phyloP scores from a whole-genome alignment of 257 asterid genomes.

The Buddleja alternifolia region DNA sequence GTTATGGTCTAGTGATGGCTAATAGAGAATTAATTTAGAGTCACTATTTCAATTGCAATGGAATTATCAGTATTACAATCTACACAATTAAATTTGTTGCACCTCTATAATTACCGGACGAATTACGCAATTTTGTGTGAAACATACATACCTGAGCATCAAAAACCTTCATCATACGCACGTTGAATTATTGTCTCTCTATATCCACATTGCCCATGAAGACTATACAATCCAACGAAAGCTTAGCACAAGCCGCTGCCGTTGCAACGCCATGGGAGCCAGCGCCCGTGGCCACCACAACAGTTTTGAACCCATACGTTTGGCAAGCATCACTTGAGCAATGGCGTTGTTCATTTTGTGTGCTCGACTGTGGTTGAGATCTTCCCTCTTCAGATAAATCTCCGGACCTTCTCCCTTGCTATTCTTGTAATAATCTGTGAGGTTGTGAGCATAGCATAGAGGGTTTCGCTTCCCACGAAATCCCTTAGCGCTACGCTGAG shows the following conservation, averaged over 20 bases:
- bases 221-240: conserved; percentile 41
- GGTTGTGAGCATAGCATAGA: conserved; percentile 62
- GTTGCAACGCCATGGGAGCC: conserved; percentile 81
- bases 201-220: conserved; percentile 46
- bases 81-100: too few relatives aligned
- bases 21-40: too few relatives aligned
- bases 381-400: conserved; percentile 80
- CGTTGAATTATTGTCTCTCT: conserved; percentile 48
- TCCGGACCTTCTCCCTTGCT: conserved; percentile 58
- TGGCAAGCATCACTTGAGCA: conserved; percentile 60
- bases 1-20: too few relatives aligned
- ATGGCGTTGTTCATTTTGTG: conserved; percentile 64
- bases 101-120: too few relatives aligned
- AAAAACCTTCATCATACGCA: conserved; percentile 44
- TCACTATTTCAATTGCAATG: too few relatives aligned
- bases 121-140: too few relatives aligned
- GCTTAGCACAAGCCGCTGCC: conserved; percentile 58
- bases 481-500: conserved; percentile 57
- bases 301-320: conserved; percentile 41
- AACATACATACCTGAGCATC: conserved; percentile 47
- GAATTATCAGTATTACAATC: too few relatives aligned
- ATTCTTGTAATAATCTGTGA: conserved; percentile 61
- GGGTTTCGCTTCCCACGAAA: conserved; percentile 90
- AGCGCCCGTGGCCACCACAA: conserved; percentile 65
- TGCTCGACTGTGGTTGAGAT: conserved; percentile 54